Percentiles rank a stretch among this genome's conserved stretches.
Conservation (phyloP, 805 yeast species). For the Wickerhamomyces chambardii region DNA sequence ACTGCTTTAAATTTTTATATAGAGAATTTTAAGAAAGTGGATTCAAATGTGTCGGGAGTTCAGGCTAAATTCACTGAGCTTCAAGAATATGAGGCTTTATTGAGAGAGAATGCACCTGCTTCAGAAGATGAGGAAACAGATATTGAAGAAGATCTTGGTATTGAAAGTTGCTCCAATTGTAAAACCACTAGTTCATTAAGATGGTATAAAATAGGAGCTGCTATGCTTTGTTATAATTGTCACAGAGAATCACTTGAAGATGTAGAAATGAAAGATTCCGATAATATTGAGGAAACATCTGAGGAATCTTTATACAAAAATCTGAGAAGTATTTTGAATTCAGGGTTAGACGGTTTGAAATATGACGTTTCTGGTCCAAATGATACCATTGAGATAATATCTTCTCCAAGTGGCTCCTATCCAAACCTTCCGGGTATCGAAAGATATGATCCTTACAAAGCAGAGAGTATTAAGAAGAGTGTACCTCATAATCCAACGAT, state of each 20-base stretch:
- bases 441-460: too few species aligned
- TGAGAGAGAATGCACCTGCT: not conserved
- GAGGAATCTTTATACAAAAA: not conserved
- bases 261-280: constrained; percentile 1
- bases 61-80: constrained; percentile 32
- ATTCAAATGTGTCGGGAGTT: constrained; percentile 18
- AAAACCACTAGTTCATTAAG: constrained; percentile 5
- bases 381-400: constrained; percentile 1
- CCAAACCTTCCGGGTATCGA: constrained; percentile 1
- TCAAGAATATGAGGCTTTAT: constrained; percentile 4
- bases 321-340: not conserved
- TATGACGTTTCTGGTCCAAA: constrained; percentile 1
- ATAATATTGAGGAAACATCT: constrained; percentile 1
- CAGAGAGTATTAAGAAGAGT: too few species aligned
- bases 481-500: too few species aligned
- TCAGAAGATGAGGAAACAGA: not conserved
- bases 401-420: not conserved
- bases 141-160: not conserved
- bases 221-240: constrained; percentile 9
- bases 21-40: constrained; percentile 10
- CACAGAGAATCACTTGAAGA: not conserved
- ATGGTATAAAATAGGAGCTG: constrained; percentile 4
- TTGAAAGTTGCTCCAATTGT: constrained; percentile 3
- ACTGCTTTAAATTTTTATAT: constrained; percentile 12
- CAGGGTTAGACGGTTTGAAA: constrained; percentile 1